These are phyloP conservation scores for Sicyos baderoa DNA, from an alignment of 306 rosid species.

Conservation along the genomic window DNA sequence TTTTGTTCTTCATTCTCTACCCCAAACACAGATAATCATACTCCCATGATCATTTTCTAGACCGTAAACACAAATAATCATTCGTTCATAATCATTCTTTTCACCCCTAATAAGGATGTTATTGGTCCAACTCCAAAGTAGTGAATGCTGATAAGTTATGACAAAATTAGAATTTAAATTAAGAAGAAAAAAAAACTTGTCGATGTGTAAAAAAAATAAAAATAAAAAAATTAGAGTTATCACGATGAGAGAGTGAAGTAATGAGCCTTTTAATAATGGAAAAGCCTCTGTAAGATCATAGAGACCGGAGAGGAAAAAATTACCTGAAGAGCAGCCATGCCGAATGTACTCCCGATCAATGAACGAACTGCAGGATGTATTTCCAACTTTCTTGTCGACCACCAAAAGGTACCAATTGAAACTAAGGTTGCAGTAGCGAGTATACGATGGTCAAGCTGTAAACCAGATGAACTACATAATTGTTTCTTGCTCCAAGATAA, in stretches of 20 bases:
- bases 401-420: conserved; percentile 60
- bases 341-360: conserved; percentile 45
- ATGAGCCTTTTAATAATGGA: neutral
- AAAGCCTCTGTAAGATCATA: neutral
- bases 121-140: neutral
- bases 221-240: neutral
- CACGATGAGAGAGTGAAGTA: neutral
- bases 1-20: no score
- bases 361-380: conserved; percentile 69
- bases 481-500: neutral
- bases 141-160: no score
- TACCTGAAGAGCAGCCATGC: conserved; percentile 87
- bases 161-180: no score
- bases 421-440: conserved; percentile 58
- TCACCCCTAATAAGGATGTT: neutral
- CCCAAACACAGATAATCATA: no score
- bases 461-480: neutral
- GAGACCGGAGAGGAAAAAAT: conserved; percentile 12
- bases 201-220: neutral
- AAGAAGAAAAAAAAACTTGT: no score
- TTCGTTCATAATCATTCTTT: no score
- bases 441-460: conserved; percentile 81
- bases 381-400: conserved; percentile 65
- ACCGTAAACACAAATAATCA: no score
- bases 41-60: no score